These are phyloP conservation scores for Auxenochlorella pyrenoidosa DNA, from an alignment of 139 green algal genomes.

Conservation along the genomic window DNA sequence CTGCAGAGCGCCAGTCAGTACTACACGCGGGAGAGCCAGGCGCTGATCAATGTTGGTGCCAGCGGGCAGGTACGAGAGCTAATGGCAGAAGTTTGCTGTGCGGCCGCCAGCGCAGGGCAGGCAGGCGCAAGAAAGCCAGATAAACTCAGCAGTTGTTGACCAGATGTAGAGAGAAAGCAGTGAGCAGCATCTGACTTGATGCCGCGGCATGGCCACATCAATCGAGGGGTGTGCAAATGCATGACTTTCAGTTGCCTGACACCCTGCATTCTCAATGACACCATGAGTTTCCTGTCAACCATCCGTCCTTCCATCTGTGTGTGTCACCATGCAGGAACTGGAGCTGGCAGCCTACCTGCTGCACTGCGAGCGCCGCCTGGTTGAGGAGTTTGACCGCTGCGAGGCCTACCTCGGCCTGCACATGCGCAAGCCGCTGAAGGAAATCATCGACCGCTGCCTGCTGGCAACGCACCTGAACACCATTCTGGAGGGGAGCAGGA, in stretches of 20 bases:
- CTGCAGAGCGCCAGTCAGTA: conserved; percentile 56
- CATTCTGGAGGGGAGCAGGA: conserved; percentile 73
- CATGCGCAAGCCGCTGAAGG: conserved; percentile 82
- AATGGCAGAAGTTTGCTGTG: neutral
- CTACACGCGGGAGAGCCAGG: conserved; percentile 76
- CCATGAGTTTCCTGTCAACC: neutral
- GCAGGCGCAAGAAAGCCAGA: no score
- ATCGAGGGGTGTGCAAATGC: no score
- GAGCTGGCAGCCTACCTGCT: conserved; percentile 90
- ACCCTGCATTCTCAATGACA: neutral
- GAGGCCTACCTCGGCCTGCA: conserved; percentile 84
- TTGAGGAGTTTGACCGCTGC: conserved; percentile 90
- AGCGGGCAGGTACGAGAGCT: neutral
- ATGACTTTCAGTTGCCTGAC: no score
- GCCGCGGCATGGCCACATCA: no score
- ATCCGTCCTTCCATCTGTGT: neutral
- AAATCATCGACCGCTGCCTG: conserved; percentile 79
- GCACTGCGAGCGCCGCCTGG: conserved; percentile 89
- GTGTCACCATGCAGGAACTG: conserved; percentile 37
- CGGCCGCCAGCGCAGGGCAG: neutral
- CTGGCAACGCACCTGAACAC: conserved; percentile 73
- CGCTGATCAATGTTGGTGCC: conserved; percentile 54
- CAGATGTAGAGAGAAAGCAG: no score
- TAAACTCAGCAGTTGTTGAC: no score
- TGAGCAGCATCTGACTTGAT: no score